Conservation (phyloP, 208 protist species). For the Trypanosoma rangeli region DNA sequence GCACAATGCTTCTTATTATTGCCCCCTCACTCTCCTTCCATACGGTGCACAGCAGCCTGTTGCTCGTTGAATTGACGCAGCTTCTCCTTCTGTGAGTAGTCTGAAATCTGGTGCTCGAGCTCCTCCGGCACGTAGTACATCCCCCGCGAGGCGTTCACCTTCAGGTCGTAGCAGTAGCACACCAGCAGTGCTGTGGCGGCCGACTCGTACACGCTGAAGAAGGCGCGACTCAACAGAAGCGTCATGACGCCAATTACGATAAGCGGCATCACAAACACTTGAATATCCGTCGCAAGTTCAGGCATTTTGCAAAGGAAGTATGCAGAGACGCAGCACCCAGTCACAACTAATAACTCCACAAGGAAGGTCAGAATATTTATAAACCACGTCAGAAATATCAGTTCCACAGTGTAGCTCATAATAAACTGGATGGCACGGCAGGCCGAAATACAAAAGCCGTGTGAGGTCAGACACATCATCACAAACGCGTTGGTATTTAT, state of each 20-base stretch:
- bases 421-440: constrained; percentile 58
- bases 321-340: constrained; percentile 18
- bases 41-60: constrained; percentile 19
- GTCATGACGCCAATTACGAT: constrained; percentile 44
- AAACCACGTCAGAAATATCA: constrained; percentile 34
- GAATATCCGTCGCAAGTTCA: constrained; percentile 19
- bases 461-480: constrained; percentile 75
- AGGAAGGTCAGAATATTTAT: constrained; percentile 33
- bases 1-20: no score
- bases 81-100: constrained; percentile 26
- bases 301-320: constrained; percentile 29
- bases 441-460: constrained; percentile 72
- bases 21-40: neutral
- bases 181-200: constrained; percentile 52
- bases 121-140: constrained; percentile 34
- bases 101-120: constrained; percentile 22
- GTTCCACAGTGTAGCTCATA: constrained; percentile 29
- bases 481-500: constrained; percentile 92
- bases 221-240: constrained; percentile 42
- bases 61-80: neutral
- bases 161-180: constrained; percentile 66
- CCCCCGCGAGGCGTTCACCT: constrained; percentile 21
- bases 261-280: constrained; percentile 26
- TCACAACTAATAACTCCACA: constrained; percentile 49
- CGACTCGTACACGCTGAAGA: constrained; percentile 67